Evolutionary conservation across 768 basidiomycete species (phyloP).

Genomic region (Gloeostereum incarnatum): DNA sequence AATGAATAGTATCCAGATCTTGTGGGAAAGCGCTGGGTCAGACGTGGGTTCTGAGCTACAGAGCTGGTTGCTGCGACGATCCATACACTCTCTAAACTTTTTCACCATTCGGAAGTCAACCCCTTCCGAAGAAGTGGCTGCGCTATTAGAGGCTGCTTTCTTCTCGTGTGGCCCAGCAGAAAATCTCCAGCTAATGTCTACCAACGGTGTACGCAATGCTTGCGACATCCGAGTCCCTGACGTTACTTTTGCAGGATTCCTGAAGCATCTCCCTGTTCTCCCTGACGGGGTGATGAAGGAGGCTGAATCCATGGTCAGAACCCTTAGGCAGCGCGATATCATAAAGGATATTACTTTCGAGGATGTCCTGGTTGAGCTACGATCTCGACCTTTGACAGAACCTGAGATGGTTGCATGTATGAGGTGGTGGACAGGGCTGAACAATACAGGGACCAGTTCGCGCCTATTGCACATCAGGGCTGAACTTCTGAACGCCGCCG

Average conservation of each 20-base stretch:
- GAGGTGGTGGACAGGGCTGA: constrained; percentile 70
- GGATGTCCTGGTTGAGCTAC: constrained; percentile 78
- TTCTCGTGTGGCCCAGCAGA: constrained; percentile 48
- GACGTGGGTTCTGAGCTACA: constrained; percentile 31
- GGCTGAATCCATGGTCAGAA: constrained; percentile 50
- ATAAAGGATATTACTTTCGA: constrained; percentile 68
- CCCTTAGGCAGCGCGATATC: constrained; percentile 52
- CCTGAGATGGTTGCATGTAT: constrained; percentile 75
- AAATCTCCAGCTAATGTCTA: constrained; percentile 66
- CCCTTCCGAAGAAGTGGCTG: constrained; percentile 72
- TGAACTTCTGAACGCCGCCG: constrained; percentile 63
- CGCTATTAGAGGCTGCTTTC: constrained; percentile 66
- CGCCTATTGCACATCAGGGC: constrained; percentile 37
- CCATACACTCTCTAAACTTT: constrained; percentile 77
- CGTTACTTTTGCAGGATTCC: constrained; percentile 57
- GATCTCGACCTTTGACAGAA: constrained; percentile 56
- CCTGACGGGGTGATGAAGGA: constrained; percentile 49
- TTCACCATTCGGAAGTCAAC: constrained; percentile 88
- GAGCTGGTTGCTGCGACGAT: constrained; percentile 44
- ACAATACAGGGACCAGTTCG: constrained; percentile 22
- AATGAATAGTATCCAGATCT: constrained; percentile 44
- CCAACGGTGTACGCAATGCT: constrained; percentile 58
- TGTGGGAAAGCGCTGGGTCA: constrained; percentile 45
- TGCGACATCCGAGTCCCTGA: constrained; percentile 69
- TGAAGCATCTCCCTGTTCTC: constrained; percentile 70